A percentile compares a stretch with the other conserved stretches of the same genome.
Conservation (phyloP, 768 basidiomycete species). For the Tubosaeta sp. region DNA sequence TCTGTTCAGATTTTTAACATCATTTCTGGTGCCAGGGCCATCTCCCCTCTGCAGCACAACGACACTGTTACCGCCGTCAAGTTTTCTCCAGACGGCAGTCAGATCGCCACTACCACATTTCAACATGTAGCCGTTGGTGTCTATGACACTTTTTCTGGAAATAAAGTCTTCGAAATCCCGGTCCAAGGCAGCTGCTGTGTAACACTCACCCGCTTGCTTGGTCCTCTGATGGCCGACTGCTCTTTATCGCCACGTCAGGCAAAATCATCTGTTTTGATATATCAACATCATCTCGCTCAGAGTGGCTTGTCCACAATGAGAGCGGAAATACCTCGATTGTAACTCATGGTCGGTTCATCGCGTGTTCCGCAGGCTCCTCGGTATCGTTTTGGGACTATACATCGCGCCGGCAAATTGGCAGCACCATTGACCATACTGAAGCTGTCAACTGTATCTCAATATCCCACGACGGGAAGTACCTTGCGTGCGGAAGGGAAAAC, state of each 20-base stretch:
- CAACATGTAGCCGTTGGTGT: not conserved
- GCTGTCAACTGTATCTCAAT: not conserved
- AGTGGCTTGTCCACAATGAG: conserved; percentile 1
- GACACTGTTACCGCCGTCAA: not conserved
- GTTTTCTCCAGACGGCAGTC: not conserved
- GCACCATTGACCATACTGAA: not conserved
- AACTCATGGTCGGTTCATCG: not conserved
- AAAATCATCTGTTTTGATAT: not conserved
- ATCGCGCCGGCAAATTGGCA: not conserved
- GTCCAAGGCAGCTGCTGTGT: not conserved
- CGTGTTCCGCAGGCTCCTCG: not conserved
- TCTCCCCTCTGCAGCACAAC: not conserved
- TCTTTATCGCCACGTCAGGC: not conserved
- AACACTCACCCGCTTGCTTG: not conserved
- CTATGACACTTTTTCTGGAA: not conserved
- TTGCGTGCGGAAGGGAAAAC: conserved; percentile 2
- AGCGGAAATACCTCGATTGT: not conserved
- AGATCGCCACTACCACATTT: not conserved
- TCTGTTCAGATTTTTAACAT: not conserved
- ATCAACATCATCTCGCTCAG: not conserved
- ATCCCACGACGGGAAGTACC: conserved; percentile 6
- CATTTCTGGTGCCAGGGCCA: not conserved
- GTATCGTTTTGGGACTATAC: conserved; percentile 7
- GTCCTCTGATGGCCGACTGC: not conserved
- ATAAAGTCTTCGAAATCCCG: not conserved